Conservation (phyloP, 2,329 filamentous ascomycete genomes). For the Hypoxylon sp. region DNA sequence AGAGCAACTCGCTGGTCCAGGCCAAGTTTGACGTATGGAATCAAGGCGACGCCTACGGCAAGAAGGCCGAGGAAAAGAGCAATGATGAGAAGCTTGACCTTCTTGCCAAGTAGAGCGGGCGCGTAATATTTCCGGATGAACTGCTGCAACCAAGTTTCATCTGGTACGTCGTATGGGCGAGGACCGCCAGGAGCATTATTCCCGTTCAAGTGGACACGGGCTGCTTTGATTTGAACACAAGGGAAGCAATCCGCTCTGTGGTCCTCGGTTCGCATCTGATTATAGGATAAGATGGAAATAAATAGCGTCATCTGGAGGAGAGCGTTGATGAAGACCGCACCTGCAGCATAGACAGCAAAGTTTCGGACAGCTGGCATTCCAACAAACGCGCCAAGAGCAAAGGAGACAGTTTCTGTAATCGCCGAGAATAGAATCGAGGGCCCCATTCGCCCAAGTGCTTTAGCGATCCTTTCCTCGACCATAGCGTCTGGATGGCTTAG, state of each 20-base stretch:
- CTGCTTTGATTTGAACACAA: conserved; percentile 83
- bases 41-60: conserved; percentile 83
- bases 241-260: conserved; percentile 92
- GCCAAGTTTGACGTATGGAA: conserved; percentile 87
- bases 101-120: conserved; percentile 82
- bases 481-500: conserved; percentile 89
- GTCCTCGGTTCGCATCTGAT: conserved; percentile 90
- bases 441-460: conserved; percentile 94
- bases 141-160: conserved; percentile 84
- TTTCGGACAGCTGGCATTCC: conserved; percentile 98
- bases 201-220: conserved; percentile 73
- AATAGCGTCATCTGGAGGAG: conserved; percentile 98
- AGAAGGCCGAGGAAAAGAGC: conserved; percentile 89
- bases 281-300: conserved; percentile 88
- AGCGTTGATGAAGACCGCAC: conserved; percentile 96
- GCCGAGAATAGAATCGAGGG: conserved; percentile 96
- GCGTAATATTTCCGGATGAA: conserved; percentile 95
- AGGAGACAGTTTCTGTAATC: conserved; percentile 93
- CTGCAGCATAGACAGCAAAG: conserved; percentile 95
- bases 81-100: conserved; percentile 81
- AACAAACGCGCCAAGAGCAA: conserved; percentile 91
- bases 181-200: conserved; percentile 71
- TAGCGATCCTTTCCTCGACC: conserved; percentile 86
- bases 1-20: conserved; percentile 96
- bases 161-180: conserved; percentile 78